A percentile compares a stretch with the other conserved stretches of the same genome.
Evolutionary conservation across 257 asterid species (phyloP).

Genomic region (Solanum piurae): DNA sequence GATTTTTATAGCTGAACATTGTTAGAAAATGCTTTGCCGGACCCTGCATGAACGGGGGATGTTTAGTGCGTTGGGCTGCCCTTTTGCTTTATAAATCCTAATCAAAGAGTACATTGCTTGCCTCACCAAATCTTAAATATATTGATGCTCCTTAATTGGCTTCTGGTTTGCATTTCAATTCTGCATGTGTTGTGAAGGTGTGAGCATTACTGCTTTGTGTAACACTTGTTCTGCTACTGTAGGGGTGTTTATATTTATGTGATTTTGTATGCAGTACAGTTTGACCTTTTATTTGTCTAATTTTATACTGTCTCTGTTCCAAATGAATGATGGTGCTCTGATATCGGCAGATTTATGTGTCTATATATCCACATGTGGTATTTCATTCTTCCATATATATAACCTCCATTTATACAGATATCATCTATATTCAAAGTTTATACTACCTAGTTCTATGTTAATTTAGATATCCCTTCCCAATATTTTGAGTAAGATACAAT

Average conservation of each 20-base stretch:
- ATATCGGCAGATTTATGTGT: neutral
- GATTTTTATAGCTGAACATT: neutral
- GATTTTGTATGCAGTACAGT: neutral
- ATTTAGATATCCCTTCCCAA: neutral
- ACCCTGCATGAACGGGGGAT: neutral
- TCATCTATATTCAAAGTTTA: neutral
- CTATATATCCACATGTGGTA: neutral
- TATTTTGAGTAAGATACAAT: neutral
- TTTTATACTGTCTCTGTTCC: neutral
- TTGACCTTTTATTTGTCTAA: neutral
- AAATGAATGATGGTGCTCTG: neutral
- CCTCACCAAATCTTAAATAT: neutral
- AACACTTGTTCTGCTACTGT: neutral
- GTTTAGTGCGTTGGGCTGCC: neutral
- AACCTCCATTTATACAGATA: neutral
- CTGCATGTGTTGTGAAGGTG: slow-evolving; percentile 58
- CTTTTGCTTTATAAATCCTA: neutral
- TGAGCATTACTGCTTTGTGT: neutral
- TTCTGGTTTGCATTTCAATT: slow-evolving; percentile 48
- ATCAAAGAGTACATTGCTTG: neutral
- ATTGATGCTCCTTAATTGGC: neutral
- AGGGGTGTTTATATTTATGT: neutral
- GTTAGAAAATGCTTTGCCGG: neutral
- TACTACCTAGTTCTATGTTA: neutral
- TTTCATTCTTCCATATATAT: neutral